Evolutionary conservation across 495 filamentous ascomycete species (phyloP).

Genomic region (Pseudomonodictys pantanalensis): DNA sequence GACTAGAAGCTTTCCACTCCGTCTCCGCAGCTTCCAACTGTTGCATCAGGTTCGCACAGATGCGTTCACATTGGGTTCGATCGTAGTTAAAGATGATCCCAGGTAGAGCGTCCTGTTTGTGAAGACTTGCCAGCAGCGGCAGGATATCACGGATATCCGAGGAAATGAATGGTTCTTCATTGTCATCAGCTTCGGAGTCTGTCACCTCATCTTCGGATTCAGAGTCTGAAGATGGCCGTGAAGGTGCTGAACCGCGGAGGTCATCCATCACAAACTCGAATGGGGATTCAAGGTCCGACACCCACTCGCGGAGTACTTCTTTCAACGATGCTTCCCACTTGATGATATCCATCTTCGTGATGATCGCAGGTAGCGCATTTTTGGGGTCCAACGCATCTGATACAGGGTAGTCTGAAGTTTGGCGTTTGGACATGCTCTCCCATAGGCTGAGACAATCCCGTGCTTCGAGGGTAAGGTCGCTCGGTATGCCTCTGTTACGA

Average conservation of each 20-base stretch:
- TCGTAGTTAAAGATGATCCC: constrained; percentile 78
- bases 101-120: constrained; percentile 63
- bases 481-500: constrained; percentile 56
- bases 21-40: constrained; percentile 54
- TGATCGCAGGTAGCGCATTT: constrained; percentile 42
- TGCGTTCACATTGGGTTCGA: constrained; percentile 57
- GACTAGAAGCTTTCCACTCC: constrained; percentile 53
- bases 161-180: constrained; percentile 16
- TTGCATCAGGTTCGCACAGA: constrained; percentile 48
- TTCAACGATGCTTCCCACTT: constrained; percentile 65
- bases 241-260: constrained; percentile 37
- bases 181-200: background rate
- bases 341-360: constrained; percentile 61
- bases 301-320: constrained; percentile 56
- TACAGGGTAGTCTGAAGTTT: constrained; percentile 40
- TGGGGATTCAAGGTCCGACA: constrained; percentile 56
- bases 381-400: constrained; percentile 51
- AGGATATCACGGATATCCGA: constrained; percentile 51
- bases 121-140: constrained; percentile 59
- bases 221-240: background rate
- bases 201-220: background rate
- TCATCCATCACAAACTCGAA: constrained; percentile 55
- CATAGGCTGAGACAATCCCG: constrained; percentile 67
- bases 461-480: constrained; percentile 66
- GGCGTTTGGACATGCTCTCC: constrained; percentile 54